phyloP scores from a whole-genome alignment of 1,284 basidiomycete genomes.

The Sutorius eximius region DNA sequence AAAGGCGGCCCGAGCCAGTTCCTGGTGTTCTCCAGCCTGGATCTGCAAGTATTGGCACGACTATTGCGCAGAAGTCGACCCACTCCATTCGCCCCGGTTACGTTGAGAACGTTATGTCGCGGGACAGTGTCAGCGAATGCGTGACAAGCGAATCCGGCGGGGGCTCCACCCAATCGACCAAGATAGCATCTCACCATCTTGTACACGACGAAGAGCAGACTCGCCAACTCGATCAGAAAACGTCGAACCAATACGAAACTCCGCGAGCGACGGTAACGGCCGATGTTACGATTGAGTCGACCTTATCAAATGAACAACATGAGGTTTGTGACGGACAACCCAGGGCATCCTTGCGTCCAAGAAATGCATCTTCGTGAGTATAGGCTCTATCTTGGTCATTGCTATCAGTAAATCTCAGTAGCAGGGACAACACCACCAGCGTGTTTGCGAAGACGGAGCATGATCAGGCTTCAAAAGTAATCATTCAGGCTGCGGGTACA shows the following conservation, averaged over 20 bases:
- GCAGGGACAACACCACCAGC: not conserved
- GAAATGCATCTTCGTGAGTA: not conserved
- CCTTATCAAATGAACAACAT: not conserved
- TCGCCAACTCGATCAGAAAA: not conserved
- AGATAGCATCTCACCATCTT: not conserved
- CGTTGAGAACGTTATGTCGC: not conserved
- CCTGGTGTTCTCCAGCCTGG: not conserved
- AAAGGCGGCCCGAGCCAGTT: not conserved
- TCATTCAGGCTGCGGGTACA: not conserved
- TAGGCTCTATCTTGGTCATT: not conserved
- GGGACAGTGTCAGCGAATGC: not conserved
- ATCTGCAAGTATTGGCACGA: not conserved
- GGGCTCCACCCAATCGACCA: not conserved
- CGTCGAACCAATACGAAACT: too few species aligned
- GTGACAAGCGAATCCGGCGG: not conserved
- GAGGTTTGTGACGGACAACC: not conserved
- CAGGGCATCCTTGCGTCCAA: not conserved
- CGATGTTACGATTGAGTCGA: not conserved
- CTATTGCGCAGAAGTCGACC: not conserved
- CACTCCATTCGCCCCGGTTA: not conserved
- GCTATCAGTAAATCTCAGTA: not conserved
- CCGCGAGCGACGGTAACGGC: not conserved
- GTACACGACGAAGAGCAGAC: not conserved
- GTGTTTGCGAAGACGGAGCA: not conserved
- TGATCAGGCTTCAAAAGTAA: not conserved